These are phyloP conservation scores for Oryza australiensis DNA, from an alignment of 176 grass and related monocot genomes.

Conservation along the genomic window DNA sequence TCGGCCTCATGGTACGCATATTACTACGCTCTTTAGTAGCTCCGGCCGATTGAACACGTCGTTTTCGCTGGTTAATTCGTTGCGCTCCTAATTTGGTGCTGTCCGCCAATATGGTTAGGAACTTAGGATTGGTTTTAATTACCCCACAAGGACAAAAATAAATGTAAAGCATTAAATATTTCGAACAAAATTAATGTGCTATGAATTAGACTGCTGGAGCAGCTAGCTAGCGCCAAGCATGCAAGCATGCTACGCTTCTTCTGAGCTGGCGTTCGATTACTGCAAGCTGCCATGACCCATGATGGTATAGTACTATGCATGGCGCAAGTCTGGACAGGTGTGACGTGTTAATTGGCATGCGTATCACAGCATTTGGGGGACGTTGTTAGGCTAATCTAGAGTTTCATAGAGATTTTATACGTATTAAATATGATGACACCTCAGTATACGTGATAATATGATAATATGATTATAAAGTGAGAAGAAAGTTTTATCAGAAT, in stretches of 20 bases:
- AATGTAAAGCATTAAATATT: not conserved
- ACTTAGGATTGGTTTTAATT: not conserved
- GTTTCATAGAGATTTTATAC: no score
- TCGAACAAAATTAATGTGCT: not conserved
- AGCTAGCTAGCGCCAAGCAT: not conserved
- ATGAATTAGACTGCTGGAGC: not conserved
- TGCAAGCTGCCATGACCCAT: no score
- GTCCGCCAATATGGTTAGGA: not conserved
- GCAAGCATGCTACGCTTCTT: not conserved
- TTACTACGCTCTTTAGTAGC: not conserved
- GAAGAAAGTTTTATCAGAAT: no score
- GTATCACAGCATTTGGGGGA: no score
- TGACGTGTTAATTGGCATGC: no score
- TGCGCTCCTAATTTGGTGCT: not conserved
- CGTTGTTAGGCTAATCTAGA: no score
- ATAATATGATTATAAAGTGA: no score
- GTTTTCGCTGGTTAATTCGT: not conserved
- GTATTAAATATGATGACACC: no score
- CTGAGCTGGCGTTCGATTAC: not conserved
- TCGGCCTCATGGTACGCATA: conserved; percentile 77
- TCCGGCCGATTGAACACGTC: not conserved
- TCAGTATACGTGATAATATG: no score
- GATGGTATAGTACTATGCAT: no score
- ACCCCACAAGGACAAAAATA: not conserved
- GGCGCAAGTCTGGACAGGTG: no score